Conservation (phyloP, 306 rosid genomes). For the Inga leiocalycina region DNA sequence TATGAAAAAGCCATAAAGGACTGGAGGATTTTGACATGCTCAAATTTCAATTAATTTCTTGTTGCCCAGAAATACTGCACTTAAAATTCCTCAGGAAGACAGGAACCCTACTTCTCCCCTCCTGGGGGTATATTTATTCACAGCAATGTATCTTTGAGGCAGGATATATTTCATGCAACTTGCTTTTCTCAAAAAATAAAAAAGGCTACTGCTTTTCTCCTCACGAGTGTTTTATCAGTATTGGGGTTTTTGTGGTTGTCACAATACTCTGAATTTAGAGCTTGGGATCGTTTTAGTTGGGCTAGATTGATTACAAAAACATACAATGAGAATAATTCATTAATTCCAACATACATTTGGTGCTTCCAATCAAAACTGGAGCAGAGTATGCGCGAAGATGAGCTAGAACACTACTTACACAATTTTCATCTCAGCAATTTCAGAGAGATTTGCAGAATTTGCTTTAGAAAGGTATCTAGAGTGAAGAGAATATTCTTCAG, state of each 20-base stretch:
- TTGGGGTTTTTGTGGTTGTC: not conserved
- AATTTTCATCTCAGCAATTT: constrained; percentile 97
- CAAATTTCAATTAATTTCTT: constrained; percentile 3
- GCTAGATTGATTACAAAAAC: constrained; percentile 1
- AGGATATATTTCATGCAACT: not conserved
- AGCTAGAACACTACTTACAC: constrained; percentile 63
- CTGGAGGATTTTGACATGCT: not conserved
- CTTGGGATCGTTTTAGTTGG: not conserved
- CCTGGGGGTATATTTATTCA: not conserved
- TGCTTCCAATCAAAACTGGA: not conserved
- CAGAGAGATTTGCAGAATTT: constrained; percentile 86
- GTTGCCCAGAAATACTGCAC: constrained; percentile 1
- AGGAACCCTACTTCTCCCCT: not conserved
- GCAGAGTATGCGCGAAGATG: constrained; percentile 19
- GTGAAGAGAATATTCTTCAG: constrained; percentile 96
- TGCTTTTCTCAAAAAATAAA: not conserved
- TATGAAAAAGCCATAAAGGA: constrained; percentile 15
- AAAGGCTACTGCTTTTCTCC: not conserved
- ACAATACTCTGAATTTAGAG: not conserved
- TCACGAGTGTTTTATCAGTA: not conserved
- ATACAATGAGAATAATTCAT: constrained; percentile 16
- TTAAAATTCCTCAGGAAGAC: not conserved
- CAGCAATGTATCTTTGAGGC: not conserved
- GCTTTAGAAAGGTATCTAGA: constrained; percentile 96
- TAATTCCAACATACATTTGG: constrained; percentile 8